Conservation (phyloP, 2,329 filamentous ascomycete genomes). For the Helicocarpus griseus region DNA sequence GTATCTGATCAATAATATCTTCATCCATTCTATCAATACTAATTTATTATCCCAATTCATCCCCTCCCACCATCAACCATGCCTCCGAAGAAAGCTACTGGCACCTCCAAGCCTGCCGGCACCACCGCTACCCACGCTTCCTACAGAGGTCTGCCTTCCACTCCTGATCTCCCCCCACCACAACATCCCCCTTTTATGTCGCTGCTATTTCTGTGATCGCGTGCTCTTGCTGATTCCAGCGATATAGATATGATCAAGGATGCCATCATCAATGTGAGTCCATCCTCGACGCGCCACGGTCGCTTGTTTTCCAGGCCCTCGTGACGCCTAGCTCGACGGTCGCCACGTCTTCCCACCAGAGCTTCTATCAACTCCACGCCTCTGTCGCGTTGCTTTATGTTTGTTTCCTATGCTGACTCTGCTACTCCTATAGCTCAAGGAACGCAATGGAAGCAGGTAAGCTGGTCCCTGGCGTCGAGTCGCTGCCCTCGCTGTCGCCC, state of each 20-base stretch:
- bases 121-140: constrained; percentile 49
- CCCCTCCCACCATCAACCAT: constrained; percentile 36
- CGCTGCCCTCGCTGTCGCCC: constrained; percentile 9
- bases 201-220: constrained; percentile 39
- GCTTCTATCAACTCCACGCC: constrained; percentile 8
- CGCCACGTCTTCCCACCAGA: constrained; percentile 1
- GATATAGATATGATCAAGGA: constrained; percentile 62
- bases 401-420: constrained; percentile 38
- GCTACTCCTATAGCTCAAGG: constrained; percentile 50
- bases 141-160: constrained; percentile 53
- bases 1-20: background rate
- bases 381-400: constrained; percentile 18
- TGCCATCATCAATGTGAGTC: constrained; percentile 60
- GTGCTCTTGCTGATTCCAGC: constrained; percentile 42
- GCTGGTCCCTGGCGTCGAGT: constrained; percentile 26
- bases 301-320: constrained; percentile 24
- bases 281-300: constrained; percentile 38
- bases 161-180: constrained; percentile 34
- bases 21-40: constrained; percentile 11
- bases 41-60: too few species aligned
- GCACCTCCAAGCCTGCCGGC: constrained; percentile 45
- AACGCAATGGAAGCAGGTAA: constrained; percentile 61
- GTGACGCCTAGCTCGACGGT: constrained; percentile 21
- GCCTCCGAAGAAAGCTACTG: constrained; percentile 58
- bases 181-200: constrained; percentile 33